These are phyloP conservation scores for Akebia trifoliata DNA, from an alignment of 164 flowering plant species.

Conservation along the genomic window DNA sequence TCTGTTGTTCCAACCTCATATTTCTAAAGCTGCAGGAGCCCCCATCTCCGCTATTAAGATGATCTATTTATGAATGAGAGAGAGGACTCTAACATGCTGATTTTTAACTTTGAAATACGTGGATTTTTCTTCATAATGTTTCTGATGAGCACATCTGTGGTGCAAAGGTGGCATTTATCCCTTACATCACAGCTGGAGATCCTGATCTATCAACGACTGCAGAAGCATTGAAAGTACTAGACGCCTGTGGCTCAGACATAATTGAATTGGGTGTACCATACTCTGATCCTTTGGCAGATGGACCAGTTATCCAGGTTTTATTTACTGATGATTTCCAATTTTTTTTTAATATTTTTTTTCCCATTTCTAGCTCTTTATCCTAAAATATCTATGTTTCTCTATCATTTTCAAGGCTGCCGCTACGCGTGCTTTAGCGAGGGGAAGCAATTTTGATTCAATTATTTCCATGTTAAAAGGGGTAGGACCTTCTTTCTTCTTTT, in stretches of 20 bases:
- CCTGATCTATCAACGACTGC: slow-evolving; percentile 89
- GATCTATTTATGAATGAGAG: slow-evolving; percentile 4
- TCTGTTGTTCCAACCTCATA: no score
- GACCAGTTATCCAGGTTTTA: slow-evolving; percentile 91
- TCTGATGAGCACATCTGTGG: slow-evolving; percentile 7
- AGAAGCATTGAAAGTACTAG: slow-evolving; percentile 79
- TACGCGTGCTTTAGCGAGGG: slow-evolving; percentile 75
- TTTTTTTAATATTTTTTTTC: background rate
- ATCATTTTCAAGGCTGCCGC: slow-evolving; percentile 68
- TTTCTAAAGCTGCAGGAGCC: no score
- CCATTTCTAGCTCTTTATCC: slow-evolving; percentile 1
- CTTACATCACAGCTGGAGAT: slow-evolving; percentile 91
- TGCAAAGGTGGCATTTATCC: slow-evolving; percentile 82
- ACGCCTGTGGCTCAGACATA: slow-evolving; percentile 76
- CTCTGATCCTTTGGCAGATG: slow-evolving; percentile 95
- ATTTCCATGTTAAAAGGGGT: slow-evolving; percentile 80
- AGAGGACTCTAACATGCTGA: background rate
- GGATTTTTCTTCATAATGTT: background rate
- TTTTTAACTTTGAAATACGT: background rate
- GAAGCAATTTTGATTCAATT: slow-evolving; percentile 60
- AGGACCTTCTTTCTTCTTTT: slow-evolving; percentile 6
- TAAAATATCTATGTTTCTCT: background rate
- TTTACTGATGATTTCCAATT: background rate
- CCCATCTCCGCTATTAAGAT: background rate
- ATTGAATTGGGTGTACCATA: slow-evolving; percentile 89